These are phyloP conservation scores for Annulohypoxylon stygium DNA, from an alignment of 495 filamentous ascomycete species.

Conservation along the genomic window DNA sequence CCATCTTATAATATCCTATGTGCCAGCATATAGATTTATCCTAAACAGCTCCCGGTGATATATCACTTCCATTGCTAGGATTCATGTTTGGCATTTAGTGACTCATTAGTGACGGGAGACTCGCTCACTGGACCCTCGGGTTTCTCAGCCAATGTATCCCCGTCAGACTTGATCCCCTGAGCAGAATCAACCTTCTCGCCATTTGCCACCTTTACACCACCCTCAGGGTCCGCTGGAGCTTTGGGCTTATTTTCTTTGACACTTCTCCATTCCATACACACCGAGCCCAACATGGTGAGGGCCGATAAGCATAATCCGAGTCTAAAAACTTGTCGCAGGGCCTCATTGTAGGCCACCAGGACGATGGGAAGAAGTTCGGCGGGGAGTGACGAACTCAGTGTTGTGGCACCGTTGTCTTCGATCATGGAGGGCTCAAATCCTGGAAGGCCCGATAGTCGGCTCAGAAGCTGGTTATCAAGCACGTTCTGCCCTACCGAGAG, in stretches of 20 bases:
- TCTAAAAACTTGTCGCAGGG: slow-evolving; percentile 73
- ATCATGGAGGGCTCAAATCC: slow-evolving; percentile 64
- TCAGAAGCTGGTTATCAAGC: slow-evolving; percentile 68
- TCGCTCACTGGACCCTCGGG: neutral
- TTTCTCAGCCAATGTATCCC: slow-evolving; percentile 18
- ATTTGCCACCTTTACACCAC: neutral
- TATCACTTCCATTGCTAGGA: neutral
- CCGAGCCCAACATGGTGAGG: slow-evolving; percentile 68
- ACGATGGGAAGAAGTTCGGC: slow-evolving; percentile 61
- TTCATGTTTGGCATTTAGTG: neutral
- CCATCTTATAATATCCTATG: neutral
- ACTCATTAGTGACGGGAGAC: neutral
- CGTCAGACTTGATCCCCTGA: slow-evolving; percentile 22
- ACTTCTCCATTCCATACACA: slow-evolving; percentile 78
- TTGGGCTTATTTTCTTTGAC: slow-evolving; percentile 70
- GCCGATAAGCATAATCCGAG: slow-evolving; percentile 72
- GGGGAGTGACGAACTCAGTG: slow-evolving; percentile 66
- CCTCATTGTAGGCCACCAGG: slow-evolving; percentile 74
- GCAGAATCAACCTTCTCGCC: slow-evolving; percentile 2
- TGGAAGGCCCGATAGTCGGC: slow-evolving; percentile 59
- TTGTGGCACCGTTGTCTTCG: slow-evolving; percentile 72
- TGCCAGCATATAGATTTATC: neutral
- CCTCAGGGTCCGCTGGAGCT: slow-evolving; percentile 26
- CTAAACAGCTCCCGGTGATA: neutral
- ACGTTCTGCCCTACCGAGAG: slow-evolving; percentile 71